Percentiles rank a stretch among this genome's conserved stretches.
These are phyloP conservation scores for Ganoderma sinense DNA, from an alignment of 1,284 basidiomycete species.

Conservation along the genomic window DNA sequence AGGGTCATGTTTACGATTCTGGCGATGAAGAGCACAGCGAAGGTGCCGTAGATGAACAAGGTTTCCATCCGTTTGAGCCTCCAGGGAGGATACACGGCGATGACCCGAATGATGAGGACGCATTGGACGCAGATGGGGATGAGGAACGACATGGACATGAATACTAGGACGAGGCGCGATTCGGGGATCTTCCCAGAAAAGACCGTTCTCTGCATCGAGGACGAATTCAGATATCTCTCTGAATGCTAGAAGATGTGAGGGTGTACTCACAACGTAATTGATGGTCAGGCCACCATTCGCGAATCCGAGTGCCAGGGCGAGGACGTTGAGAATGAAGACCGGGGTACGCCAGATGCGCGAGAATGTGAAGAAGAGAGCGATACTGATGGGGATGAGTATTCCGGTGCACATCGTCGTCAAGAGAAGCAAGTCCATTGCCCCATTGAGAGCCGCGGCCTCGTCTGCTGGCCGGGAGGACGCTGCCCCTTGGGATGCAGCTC, in stretches of 20 bases:
- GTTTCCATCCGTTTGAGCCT: neutral
- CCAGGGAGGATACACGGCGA: constrained; percentile 31
- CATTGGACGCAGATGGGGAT: constrained; percentile 26
- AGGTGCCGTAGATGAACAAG: neutral
- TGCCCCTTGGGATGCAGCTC: neutral
- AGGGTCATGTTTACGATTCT: neutral
- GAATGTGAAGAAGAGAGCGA: neutral
- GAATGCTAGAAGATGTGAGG: neutral
- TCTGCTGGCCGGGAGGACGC: neutral
- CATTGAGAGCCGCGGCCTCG: neutral
- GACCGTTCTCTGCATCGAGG: neutral
- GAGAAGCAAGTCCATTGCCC: neutral
- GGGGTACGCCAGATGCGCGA: neutral
- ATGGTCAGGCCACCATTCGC: neutral
- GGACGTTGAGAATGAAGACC: neutral
- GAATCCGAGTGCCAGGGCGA: neutral
- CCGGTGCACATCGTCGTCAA: neutral
- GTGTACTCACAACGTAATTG: neutral
- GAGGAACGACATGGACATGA: constrained; percentile 12
- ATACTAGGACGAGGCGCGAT: neutral
- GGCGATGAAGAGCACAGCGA: neutral
- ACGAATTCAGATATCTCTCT: no score
- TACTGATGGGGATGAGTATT: neutral
- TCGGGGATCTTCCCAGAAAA: neutral
- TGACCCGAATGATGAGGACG: constrained; percentile 35